Base-by-base conservation (phyloP, 2,329 filamentous ascomycete species). In the Sordariomycetes sp. region DNA sequence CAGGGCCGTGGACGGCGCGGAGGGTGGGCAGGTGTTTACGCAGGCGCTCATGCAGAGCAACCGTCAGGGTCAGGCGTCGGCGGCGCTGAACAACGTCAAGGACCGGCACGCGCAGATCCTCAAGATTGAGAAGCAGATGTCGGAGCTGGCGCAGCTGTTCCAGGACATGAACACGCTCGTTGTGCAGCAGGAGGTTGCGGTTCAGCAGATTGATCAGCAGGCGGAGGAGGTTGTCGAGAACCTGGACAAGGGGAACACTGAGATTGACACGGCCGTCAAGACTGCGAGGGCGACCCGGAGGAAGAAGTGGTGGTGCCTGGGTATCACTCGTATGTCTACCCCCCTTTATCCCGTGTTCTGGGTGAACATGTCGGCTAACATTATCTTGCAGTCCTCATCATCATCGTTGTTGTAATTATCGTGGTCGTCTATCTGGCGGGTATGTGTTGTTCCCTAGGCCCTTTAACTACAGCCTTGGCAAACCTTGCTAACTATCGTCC, bases 271-370 rank as follows among this genome's bases (percentile, higher is more conserved):
- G n/a, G 91, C 91, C 13, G 87, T 96, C 61, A 78, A 80, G 60
- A 95, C 89, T 63, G 92, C 92, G 10, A 79, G 86, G 68, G 81
- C 83, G 64, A 89, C 87, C 55, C 81, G 89, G 64, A 89, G 84
- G 75, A 95, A 95, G 90, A 96, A 96, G 87, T 96, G 90, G 91
- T 91, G 88, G 69, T 96, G 90, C 77, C 74, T 96, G 63, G 84
- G 86, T 65, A 89, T 96, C 66, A 74, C 78, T 64, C 74, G 79
- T 82, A 75, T 64, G 79, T 66, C 10, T 35, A 20, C 15, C 20
- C 35, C 24, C 6, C 13, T 25, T 15, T 5, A 45, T 10, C n/a
- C 15, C 20, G 6, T 34, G 12, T 24, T 39, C 36, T 24, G 6
- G 10, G 17, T 3, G 45, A 48, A 20, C 45, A 24, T 10, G 10